phyloP scores from a whole-genome alignment of 2,329 filamentous ascomycete species.

The Metarhizium album region DNA sequence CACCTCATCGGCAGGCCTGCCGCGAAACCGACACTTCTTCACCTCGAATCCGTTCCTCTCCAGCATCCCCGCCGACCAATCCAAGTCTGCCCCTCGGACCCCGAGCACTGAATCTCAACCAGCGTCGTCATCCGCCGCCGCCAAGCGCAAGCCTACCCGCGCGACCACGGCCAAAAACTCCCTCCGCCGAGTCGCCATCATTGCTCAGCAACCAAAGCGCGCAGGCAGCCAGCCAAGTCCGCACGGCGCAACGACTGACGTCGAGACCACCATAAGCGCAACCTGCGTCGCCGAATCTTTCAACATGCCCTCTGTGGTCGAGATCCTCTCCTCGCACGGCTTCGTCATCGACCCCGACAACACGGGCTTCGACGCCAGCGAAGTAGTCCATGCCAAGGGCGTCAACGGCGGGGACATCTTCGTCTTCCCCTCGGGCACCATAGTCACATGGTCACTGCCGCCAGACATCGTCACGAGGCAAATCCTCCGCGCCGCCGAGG shows the following conservation, averaged over 20 bases:
- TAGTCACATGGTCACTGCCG: slow-evolving; percentile 85
- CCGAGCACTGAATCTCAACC: slow-evolving; percentile 10
- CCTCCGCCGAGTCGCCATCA: slow-evolving; percentile 73
- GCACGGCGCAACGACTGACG: slow-evolving; percentile 20
- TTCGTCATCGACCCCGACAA: slow-evolving; percentile 52
- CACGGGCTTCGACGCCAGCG: slow-evolving; percentile 48
- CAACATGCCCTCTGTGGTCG: slow-evolving; percentile 49
- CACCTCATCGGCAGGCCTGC: slow-evolving; percentile 30
- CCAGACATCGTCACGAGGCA: slow-evolving; percentile 64
- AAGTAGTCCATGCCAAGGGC: slow-evolving; percentile 52
- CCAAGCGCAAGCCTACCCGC: slow-evolving; percentile 37
- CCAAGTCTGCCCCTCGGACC: slow-evolving; percentile 11
- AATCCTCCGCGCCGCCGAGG: slow-evolving; percentile 64
- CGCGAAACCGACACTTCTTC: slow-evolving; percentile 52
- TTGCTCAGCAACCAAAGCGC: slow-evolving; percentile 56
- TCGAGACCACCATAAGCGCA: slow-evolving; percentile 40
- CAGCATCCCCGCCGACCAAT: slow-evolving; percentile 14
- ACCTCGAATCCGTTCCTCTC: slow-evolving; percentile 51
- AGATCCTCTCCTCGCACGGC: slow-evolving; percentile 46
- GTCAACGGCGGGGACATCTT: slow-evolving; percentile 75
- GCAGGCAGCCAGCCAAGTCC: slow-evolving; percentile 20
- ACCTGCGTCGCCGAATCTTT: slow-evolving; percentile 54
- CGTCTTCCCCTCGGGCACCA: slow-evolving; percentile 86
- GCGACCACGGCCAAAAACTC: slow-evolving; percentile 53
- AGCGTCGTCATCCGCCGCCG: slow-evolving; percentile 7